Percentiles rank a stretch among this genome's conserved stretches.
These are phyloP conservation scores for Pelargonium australe DNA, from an alignment of 441 rosid species.

Conservation along the genomic window DNA sequence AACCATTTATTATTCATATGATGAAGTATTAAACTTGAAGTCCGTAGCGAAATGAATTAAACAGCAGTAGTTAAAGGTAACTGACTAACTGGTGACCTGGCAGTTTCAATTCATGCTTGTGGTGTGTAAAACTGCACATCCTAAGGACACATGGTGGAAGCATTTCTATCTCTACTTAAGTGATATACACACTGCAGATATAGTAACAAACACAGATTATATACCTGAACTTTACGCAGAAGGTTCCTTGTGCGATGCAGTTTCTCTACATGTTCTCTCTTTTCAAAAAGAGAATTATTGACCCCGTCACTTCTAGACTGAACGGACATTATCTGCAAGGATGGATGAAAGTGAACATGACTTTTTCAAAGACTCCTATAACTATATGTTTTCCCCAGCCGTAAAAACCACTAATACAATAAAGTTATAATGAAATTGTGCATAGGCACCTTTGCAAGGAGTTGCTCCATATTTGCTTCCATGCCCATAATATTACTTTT, in stretches of 20 bases:
- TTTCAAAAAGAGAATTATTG: constrained; percentile 82
- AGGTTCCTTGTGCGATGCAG: constrained; percentile 89
- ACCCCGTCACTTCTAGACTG: constrained; percentile 98
- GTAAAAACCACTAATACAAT: not conserved
- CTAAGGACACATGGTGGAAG: not conserved
- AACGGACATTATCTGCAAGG: constrained; percentile 78
- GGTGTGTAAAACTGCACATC: not conserved
- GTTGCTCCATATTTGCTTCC: constrained; percentile 95
- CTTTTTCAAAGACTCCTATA: constrained; percentile 8
- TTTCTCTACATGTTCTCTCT: constrained; percentile 96
- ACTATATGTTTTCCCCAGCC: not conserved
- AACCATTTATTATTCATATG: not conserved
- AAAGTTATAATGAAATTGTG: constrained; percentile 5
- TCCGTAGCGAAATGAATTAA: not conserved
- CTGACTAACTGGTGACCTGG: not conserved
- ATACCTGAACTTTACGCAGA: constrained; percentile 96
- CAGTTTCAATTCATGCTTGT: not conserved
- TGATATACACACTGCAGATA: not conserved
- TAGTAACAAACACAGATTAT: constrained; percentile 5
- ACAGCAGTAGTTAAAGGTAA: not conserved
- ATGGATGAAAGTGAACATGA: constrained; percentile 11
- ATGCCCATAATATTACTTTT: constrained; percentile 91
- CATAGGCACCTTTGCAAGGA: constrained; percentile 68
- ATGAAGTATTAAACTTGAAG: constrained; percentile 1
- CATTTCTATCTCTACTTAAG: not conserved